phyloP scores from a whole-genome alignment of 192 early-diverging fungal genomes.

The Funneliformis geosporum region DNA sequence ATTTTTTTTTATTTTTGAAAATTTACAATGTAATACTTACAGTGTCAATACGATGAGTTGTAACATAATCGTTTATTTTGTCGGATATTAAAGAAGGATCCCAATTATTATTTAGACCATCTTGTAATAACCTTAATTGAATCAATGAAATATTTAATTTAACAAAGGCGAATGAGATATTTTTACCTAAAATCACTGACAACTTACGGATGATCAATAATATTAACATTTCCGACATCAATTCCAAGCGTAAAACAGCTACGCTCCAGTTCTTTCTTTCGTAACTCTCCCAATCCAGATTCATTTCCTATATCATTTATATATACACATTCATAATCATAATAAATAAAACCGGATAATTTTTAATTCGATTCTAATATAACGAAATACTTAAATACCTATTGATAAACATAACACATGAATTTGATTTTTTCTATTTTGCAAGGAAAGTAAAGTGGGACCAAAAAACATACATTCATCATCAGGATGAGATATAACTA shows the following conservation, averaged over 20 bases:
- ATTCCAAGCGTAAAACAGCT: slow-evolving; percentile 66
- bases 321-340: background rate
- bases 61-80: slow-evolving; percentile 60
- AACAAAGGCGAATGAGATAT: background rate
- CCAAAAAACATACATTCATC: slow-evolving; percentile 99
- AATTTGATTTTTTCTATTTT: slow-evolving; percentile 55
- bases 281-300: slow-evolving; percentile 60
- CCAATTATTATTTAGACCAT: slow-evolving; percentile 69
- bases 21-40: slow-evolving; percentile 41
- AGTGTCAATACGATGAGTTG: slow-evolving; percentile 62
- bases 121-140: slow-evolving; percentile 53
- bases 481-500: slow-evolving; percentile 92
- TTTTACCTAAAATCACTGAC: background rate
- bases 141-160: background rate
- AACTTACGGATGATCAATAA: slow-evolving; percentile 64
- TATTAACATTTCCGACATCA: slow-evolving; percentile 44
- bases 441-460: slow-evolving; percentile 67
- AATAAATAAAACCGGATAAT: background rate
- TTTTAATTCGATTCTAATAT: background rate
- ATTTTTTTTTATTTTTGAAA: slow-evolving; percentile 26
- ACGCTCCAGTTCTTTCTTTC: slow-evolving; percentile 63
- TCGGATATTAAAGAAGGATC: slow-evolving; percentile 57
- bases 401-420: slow-evolving; percentile 82
- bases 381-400: slow-evolving; percentile 49
- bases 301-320: slow-evolving; percentile 59